Conservation (phyloP, 2,329 filamentous ascomycete genomes). For the Colletotrichum sp. region DNA sequence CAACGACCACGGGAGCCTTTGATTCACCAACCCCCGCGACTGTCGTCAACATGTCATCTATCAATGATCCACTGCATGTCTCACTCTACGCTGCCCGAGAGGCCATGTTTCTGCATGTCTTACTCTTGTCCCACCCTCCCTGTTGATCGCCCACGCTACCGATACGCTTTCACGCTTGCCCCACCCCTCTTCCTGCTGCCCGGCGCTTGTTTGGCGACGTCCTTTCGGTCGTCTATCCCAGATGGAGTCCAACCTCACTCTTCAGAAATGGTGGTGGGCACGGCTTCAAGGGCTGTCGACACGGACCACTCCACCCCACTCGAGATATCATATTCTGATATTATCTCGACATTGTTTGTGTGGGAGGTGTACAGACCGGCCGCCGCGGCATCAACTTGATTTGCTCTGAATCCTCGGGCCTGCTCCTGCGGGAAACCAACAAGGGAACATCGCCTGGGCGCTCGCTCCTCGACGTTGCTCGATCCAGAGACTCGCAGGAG, state of each 20-base stretch:
- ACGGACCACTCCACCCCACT: not conserved
- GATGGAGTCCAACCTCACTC: not conserved
- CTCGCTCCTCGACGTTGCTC: not conserved
- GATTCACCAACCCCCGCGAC: not conserved
- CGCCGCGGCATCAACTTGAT: not conserved
- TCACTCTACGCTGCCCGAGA: constrained; percentile 39
- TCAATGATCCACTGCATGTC: constrained; percentile 40
- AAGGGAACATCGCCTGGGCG: not conserved
- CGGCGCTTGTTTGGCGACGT: constrained; percentile 21
- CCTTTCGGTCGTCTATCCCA: not conserved
- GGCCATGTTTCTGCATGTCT: constrained; percentile 38
- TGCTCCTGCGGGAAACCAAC: not conserved
- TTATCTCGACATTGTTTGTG: not conserved
- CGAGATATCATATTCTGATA: not conserved
- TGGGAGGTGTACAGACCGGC: not conserved
- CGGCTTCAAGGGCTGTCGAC: not conserved
- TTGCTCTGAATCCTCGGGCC: not conserved
- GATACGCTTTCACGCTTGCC: constrained; percentile 24
- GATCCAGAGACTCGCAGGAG: constrained; percentile 10
- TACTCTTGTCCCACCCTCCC: constrained; percentile 24
- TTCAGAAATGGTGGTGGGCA: not conserved
- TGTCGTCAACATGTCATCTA: constrained; percentile 17
- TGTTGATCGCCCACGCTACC: constrained; percentile 23
- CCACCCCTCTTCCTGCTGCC: constrained; percentile 12
- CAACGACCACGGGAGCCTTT: not conserved